A percentile compares a stretch with the other conserved stretches of the same genome.
Evolutionary conservation across 805 yeast species (phyloP).

Genomic region (Monosporozyma solicola): DNA sequence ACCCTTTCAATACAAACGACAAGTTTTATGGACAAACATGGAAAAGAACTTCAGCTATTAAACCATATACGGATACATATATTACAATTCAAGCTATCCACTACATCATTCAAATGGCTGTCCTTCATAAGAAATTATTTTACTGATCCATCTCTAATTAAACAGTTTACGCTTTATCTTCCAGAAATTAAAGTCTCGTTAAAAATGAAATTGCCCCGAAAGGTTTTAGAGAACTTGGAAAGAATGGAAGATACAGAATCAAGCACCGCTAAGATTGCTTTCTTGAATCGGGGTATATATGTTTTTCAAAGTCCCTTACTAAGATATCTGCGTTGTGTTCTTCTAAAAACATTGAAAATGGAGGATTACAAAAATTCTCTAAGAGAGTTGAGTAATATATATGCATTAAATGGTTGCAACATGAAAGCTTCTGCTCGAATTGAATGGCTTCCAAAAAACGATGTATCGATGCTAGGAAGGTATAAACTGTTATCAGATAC

Average conservation of each 20-base stretch:
- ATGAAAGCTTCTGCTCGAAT: constrained; percentile 66
- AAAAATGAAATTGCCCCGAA: constrained; percentile 16
- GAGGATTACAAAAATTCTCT: constrained; percentile 22
- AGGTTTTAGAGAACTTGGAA: constrained; percentile 7
- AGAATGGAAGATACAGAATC: constrained; percentile 8
- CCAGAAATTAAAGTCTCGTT: constrained; percentile 32
- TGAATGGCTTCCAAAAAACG: constrained; percentile 53
- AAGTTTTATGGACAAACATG: constrained; percentile 1
- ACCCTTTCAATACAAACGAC: constrained; percentile 36
- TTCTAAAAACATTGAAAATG: constrained; percentile 29
- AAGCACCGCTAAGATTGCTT: constrained; percentile 9
- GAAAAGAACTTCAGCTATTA: constrained; percentile 6
- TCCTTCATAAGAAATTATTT: constrained; percentile 44
- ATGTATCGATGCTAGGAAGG: constrained; percentile 35
- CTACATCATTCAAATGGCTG: constrained; percentile 55
- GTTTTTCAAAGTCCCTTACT: constrained; percentile 18
- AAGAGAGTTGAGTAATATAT: constrained; percentile 18
- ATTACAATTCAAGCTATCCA: constrained; percentile 44
- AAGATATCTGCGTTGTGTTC: constrained; percentile 16
- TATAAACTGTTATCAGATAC: constrained; percentile 37
- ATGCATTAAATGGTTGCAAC: constrained; percentile 40
- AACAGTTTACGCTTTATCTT: constrained; percentile 37
- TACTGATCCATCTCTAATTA: constrained; percentile 36
- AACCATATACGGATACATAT: constrained; percentile 35
- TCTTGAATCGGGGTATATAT: constrained; percentile 16